Conservation (phyloP, 2,329 filamentous ascomycete genomes). For the Coniella vitis region DNA sequence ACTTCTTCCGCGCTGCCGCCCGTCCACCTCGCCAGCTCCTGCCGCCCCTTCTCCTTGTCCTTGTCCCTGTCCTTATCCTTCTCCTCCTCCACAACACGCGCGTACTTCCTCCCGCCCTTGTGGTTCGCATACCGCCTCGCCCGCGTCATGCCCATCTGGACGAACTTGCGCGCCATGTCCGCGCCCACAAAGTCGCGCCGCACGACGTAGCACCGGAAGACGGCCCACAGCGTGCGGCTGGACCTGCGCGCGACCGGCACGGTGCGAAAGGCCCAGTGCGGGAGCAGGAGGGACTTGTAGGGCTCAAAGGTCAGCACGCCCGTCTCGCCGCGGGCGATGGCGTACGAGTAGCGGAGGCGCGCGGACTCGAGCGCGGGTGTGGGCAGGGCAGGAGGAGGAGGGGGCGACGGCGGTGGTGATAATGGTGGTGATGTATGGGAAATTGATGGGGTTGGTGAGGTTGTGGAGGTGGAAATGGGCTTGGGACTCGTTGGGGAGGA, state of each 20-base stretch:
- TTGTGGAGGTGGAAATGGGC: neutral
- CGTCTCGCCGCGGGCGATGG: slow-evolving; percentile 53
- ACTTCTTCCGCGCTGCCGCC: slow-evolving; percentile 31
- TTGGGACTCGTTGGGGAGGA: neutral
- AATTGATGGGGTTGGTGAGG: too few species aligned
- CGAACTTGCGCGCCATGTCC: slow-evolving; percentile 58
- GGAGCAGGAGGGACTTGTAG: slow-evolving; percentile 54
- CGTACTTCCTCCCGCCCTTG: slow-evolving; percentile 48
- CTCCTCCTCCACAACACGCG: neutral
- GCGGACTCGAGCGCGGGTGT: slow-evolving; percentile 7
- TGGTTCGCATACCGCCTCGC: slow-evolving; percentile 53
- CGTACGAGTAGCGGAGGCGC: slow-evolving; percentile 32
- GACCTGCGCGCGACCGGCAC: slow-evolving; percentile 43
- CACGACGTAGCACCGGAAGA: slow-evolving; percentile 46
- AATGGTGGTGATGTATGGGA: slow-evolving; percentile 2
- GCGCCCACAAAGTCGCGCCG: slow-evolving; percentile 54
- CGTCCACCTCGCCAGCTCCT: slow-evolving; percentile 32
- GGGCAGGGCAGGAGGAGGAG: too few species aligned
- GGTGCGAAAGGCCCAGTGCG: slow-evolving; percentile 53
- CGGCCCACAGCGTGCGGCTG: slow-evolving; percentile 38
- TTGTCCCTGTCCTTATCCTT: slow-evolving; percentile 11
- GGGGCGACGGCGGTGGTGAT: neutral
- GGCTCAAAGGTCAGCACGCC: slow-evolving; percentile 57
- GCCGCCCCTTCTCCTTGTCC: slow-evolving; percentile 29
- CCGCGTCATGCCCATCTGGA: slow-evolving; percentile 61